Conservation (phyloP, 345 rosid genomes). For the Populus davidiana region DNA sequence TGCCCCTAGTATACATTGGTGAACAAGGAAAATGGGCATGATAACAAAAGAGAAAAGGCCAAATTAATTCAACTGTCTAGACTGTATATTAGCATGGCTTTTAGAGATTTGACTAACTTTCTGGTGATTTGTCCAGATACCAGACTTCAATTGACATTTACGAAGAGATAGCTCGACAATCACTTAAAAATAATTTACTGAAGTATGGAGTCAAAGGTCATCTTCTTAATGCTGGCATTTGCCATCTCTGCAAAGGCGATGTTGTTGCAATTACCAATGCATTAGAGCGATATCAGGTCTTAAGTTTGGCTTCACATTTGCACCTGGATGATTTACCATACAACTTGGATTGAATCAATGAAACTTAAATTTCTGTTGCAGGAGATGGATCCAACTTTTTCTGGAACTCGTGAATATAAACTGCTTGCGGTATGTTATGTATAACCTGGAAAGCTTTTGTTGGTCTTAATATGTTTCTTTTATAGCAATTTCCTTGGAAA, state of each 20-base stretch:
- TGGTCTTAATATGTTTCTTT: neutral
- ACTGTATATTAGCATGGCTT: neutral
- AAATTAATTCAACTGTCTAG: neutral
- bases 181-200: conserved; percentile 74
- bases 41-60: neutral
- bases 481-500: neutral
- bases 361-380: conserved; percentile 34
- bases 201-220: conserved; percentile 98
- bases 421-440: conserved; percentile 51
- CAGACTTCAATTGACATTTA: conserved; percentile 82
- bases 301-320: conserved; percentile 17
- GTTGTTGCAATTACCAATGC: conserved; percentile 85
- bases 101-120: conserved; percentile 14
- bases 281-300: conserved; percentile 86
- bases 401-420: conserved; percentile 87
- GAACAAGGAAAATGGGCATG: neutral
- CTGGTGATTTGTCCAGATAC: conserved; percentile 53
- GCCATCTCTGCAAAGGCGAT: conserved; percentile 93
- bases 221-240: conserved; percentile 93
- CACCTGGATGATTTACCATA: neutral
- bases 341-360: conserved; percentile 7
- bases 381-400: conserved; percentile 95
- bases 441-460: neutral
- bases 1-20: neutral
- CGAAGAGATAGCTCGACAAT: conserved; percentile 77